These are phyloP conservation scores for Apiospora pterosperma DNA, from an alignment of 2,329 filamentous ascomycete species.

Conservation along the genomic window DNA sequence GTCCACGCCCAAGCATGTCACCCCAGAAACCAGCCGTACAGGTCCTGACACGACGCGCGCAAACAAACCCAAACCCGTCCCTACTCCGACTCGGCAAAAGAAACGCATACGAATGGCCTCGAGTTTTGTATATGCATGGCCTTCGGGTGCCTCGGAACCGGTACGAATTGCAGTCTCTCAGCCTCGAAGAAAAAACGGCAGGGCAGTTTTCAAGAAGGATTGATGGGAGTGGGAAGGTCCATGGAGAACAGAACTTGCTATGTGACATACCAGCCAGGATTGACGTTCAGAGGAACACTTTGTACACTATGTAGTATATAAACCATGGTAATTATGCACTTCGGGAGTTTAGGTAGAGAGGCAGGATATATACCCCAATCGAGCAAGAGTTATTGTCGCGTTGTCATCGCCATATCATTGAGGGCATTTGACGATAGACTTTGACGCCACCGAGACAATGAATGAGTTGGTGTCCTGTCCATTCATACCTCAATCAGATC, in stretches of 20 bases:
- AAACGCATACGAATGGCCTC: neutral
- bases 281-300: neutral
- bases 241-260: neutral
- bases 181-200: neutral
- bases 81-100: neutral
- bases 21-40: too few relatives aligned
- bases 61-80: neutral
- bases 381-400: neutral
- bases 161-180: neutral
- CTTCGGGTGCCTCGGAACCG: neutral
- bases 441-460: too few relatives aligned
- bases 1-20: neutral
- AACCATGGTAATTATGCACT: neutral
- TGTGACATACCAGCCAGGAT: neutral
- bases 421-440: too few relatives aligned
- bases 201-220: neutral
- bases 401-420: too few relatives aligned
- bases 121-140: slow-evolving; percentile 7
- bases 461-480: too few relatives aligned
- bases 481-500: neutral
- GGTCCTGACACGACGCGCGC: too few relatives aligned
- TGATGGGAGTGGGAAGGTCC: neutral
- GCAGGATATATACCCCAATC: slow-evolving; percentile 2
- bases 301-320: neutral
- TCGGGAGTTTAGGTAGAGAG: neutral